These are phyloP conservation scores for Aspergillus pseudoviridinutans DNA, from an alignment of 2,329 filamentous ascomycete genomes.

Conservation along the genomic window DNA sequence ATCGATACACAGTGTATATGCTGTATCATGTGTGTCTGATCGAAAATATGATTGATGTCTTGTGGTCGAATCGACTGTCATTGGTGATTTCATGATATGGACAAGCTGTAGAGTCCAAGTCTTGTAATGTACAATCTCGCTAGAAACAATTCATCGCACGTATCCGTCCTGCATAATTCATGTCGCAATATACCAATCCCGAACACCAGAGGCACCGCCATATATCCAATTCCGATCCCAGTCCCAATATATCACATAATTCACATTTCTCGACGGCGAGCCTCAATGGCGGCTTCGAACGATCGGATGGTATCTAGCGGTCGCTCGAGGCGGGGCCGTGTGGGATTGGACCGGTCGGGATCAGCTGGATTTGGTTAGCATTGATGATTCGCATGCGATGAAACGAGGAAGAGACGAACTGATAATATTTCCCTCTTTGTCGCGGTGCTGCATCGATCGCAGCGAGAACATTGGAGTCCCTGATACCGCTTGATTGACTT, in stretches of 20 bases:
- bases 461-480: slow-evolving; percentile 56
- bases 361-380: slow-evolving; percentile 58
- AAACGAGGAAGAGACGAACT: slow-evolving; percentile 46
- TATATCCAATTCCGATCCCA: background rate
- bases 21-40: background rate
- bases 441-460: slow-evolving; percentile 70
- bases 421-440: slow-evolving; percentile 72
- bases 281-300: slow-evolving; percentile 85
- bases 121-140: background rate
- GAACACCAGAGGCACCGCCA: slow-evolving; percentile 6
- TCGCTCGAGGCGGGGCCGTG: slow-evolving; percentile 78
- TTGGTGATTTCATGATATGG: background rate
- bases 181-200: slow-evolving; percentile 4
- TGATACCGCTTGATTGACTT: slow-evolving; percentile 2
- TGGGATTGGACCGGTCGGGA: slow-evolving; percentile 86
- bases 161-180: slow-evolving; percentile 1
- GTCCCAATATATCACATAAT: slow-evolving; percentile 14
- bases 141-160: background rate
- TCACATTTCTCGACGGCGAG: slow-evolving; percentile 46
- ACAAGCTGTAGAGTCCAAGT: background rate
- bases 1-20: background rate
- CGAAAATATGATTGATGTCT: background rate
- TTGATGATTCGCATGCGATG: background rate
- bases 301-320: slow-evolving; percentile 87
- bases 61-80: background rate